Base-by-base conservation (phyloP, 495 filamentous ascomycete genomes). In the Lophiotrema nucula region DNA sequence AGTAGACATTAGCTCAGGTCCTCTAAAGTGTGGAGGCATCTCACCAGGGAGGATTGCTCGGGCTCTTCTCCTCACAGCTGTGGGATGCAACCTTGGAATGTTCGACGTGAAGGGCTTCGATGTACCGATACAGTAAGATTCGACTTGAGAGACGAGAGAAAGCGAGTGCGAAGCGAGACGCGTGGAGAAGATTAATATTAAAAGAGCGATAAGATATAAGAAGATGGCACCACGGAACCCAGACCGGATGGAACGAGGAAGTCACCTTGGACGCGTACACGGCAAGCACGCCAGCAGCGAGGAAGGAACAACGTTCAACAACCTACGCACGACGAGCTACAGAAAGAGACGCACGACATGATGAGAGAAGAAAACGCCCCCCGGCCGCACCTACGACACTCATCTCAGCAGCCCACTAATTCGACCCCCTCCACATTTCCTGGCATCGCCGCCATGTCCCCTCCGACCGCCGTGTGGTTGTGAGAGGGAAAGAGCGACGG, bases 381-480 rank as follows among this genome's bases (percentile, higher is more conserved):
- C 39, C 49, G 49, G 47, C 24, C 26, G 42, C 56, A 24, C 47
- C 56, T 16, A 25, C 38, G 22, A 18, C 37, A 38, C 27, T 59
- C 56, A 59, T 59, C 56, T 59, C 27, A 50, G n/a, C n/a, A n/a
- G 56, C 56, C 56, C 49, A 44, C 58, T 49, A 44, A 43, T 42
- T 23, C 5, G 33, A 42, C 47, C 46, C 15, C 46, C n/a, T 10
- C 47, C 37, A 45, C 27, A 4, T 33, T 25, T 33, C 41, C 47
- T 16, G 4, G 16, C 39, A 16, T 37, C 13, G 28, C 39, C 45
- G 28, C 37, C 39, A 12, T 38, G 19, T 11, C 19, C 25, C 33
- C 33, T 35, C 55, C 5, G 12, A 18, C n/a, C 23, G 16, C 18
- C 37, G 6, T 3, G 8, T 25, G 51, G 19, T 15, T 33, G 53